Conservation (phyloP, 2,329 filamentous ascomycete species). For the Trichoderma pleuroti region DNA sequence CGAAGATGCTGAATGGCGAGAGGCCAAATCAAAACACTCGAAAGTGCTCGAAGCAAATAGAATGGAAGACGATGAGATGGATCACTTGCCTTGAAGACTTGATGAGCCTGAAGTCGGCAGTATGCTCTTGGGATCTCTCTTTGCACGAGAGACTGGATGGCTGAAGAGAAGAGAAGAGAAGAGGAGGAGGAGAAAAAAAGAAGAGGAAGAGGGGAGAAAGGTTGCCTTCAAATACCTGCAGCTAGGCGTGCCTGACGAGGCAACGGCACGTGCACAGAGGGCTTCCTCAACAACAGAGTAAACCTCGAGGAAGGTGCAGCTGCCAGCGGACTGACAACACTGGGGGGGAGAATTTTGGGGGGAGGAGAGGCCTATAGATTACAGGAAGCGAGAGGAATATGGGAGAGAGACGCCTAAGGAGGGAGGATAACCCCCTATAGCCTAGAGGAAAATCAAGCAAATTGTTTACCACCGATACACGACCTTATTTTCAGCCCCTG, state of each 20-base stretch:
- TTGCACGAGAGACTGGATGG: background rate
- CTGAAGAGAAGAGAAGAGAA: background rate
- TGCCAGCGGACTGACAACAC: background rate
- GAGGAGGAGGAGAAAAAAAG: slow-evolving; percentile 4
- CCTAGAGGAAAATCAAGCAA: too few relatives aligned
- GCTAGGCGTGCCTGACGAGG: slow-evolving; percentile 28
- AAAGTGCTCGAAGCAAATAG: background rate
- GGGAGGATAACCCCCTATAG: too few relatives aligned
- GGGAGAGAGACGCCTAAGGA: background rate
- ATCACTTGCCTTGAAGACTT: background rate
- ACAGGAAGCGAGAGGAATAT: background rate
- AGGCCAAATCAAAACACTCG: background rate
- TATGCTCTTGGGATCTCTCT: background rate
- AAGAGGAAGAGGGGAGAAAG: background rate
- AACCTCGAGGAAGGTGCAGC: background rate
- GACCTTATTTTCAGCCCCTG: too few relatives aligned
- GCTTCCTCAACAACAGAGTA: background rate
- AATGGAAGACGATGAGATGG: background rate
- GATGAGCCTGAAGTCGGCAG: background rate
- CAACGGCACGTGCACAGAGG: background rate
- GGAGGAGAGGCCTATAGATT: background rate
- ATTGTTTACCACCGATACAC: too few relatives aligned
- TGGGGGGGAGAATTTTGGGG: background rate
- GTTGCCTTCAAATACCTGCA: slow-evolving; percentile 16
- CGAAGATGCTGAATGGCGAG: too few relatives aligned